Conservation (phyloP, 78 protist species). For the Dictyostelium discoideum region DNA sequence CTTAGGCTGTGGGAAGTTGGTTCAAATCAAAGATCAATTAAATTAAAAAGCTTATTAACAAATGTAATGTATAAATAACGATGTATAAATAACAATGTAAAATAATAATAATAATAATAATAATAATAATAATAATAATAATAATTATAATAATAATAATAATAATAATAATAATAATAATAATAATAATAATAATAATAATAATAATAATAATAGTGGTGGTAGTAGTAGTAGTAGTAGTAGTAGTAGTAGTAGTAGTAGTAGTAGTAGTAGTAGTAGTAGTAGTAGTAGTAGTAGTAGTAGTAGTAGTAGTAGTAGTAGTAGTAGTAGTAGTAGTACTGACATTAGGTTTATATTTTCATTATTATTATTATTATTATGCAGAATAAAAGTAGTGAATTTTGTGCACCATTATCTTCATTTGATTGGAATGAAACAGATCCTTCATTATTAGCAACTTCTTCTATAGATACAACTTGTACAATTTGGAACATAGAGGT, state of each 20-base stretch:
- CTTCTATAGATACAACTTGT: conserved; percentile 96
- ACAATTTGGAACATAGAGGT: conserved; percentile 96
- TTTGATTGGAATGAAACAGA: conserved; percentile 98
- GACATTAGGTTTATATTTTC: not conserved
- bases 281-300: too few species aligned
- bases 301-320: too few species aligned
- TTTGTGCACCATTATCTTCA: conserved; percentile 98
- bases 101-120: not conserved
- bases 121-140: not conserved
- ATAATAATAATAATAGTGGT: not conserved
- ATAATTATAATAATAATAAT: not conserved
- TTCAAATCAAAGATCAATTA: conserved; percentile 43
- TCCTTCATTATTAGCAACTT: conserved; percentile 94
- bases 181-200: not conserved
- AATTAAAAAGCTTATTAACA: conserved; percentile 76
- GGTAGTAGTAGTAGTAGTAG: too few species aligned
- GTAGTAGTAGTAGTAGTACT: too few species aligned
- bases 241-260: too few species aligned
- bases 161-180: not conserved
- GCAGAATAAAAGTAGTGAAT: conserved; percentile 93
- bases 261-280: too few species aligned
- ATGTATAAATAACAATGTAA: not conserved
- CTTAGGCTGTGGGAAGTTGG: conserved; percentile 94
- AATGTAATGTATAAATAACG: conserved; percentile 52
- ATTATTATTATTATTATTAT: not conserved